Conservation (phyloP, 108 stramenopile species). For the Cyclotella cryptica region DNA sequence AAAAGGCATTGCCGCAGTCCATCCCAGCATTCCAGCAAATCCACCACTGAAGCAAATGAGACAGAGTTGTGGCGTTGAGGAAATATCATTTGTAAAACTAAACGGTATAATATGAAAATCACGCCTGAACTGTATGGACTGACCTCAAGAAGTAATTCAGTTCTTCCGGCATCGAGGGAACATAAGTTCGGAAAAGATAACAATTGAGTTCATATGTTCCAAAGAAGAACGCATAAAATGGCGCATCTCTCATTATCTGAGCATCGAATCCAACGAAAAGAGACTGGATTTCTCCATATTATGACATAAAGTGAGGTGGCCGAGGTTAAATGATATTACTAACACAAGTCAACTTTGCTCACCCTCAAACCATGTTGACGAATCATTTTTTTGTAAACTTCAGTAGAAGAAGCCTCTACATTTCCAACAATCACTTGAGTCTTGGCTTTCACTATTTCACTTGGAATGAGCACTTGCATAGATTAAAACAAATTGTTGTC, state of each 20-base stretch:
- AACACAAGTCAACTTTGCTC: constrained; percentile 8
- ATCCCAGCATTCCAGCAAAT: constrained; percentile 89
- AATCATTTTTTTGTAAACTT: constrained; percentile 76
- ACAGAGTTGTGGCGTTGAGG: not conserved
- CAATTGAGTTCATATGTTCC: constrained; percentile 86
- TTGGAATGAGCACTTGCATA: constrained; percentile 68
- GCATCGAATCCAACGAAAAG: constrained; percentile 88
- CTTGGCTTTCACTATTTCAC: constrained; percentile 89
- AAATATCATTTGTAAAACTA: not conserved
- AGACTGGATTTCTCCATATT: constrained; percentile 22
- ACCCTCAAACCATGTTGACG: constrained; percentile 62
- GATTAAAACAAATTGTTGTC: no score
- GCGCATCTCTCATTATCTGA: constrained; percentile 83
- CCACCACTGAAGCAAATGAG: constrained; percentile 61
- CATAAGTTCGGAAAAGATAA: constrained; percentile 77
- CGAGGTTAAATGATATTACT: not conserved
- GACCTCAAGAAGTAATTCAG: constrained; percentile 79
- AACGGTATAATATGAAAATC: no score
- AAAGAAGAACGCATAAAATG: constrained; percentile 88
- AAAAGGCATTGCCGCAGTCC: constrained; percentile 90
- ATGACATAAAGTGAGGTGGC: not conserved
- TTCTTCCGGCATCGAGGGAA: constrained; percentile 90
- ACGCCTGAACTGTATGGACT: constrained; percentile 10
- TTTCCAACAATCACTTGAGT: constrained; percentile 81
- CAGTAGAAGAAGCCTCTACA: constrained; percentile 55